Evolutionary conservation across 306 rosid genomes (phyloP), one percentile per base, ranked within the genome.

Genomic region (Senna siamea): DNA sequence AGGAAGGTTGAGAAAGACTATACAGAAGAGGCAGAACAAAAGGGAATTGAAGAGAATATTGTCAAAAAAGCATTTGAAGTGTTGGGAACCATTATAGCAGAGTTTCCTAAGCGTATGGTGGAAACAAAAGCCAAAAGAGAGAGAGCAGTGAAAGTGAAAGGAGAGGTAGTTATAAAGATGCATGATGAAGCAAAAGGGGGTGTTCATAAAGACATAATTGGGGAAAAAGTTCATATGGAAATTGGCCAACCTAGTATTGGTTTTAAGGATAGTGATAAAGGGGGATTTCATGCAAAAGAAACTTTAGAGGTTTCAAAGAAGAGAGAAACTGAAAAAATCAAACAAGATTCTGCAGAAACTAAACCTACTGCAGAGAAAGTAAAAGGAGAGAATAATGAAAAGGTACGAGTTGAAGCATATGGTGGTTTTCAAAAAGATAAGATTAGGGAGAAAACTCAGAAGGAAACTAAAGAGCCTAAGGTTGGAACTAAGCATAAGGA

Each of bases 391-490:
- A 71, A 44, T 41, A 12, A 13, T 55, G 76, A 72, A 6, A 73
- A 61, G 68, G 61, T 66, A 44, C 72, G 47, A 60, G 52, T 41
- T 30, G 44, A 78, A 69, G 54, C 17, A 69, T 19, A 19, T 66
- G 58, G 17, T 22, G 66, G 5, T 67, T 37, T 53, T 34, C 17
- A 12, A 22, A 51, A 71, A 48, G 55, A 65, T 9, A 30, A n/a
- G 7, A 13, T 30, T 48, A 22, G 14, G 14, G 70, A 75, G 34
- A 64, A 32, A 26, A 26, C 34, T 35, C 7, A 2, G 15, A 19
- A 57, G 41, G 85, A 43, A 46, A 70, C 6, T 7, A 48, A 70
- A 41, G 61, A 14, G 66, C 72, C 76, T 51, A 43, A 38, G 78
- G 52, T 47, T 41, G 70, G 17, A 55, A 62, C 22, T 28, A 53